Evolutionary conservation across 306 rosid genomes (phyloP), one percentile per base, ranked within the genome.

Genomic region (Prunus salicina): DNA sequence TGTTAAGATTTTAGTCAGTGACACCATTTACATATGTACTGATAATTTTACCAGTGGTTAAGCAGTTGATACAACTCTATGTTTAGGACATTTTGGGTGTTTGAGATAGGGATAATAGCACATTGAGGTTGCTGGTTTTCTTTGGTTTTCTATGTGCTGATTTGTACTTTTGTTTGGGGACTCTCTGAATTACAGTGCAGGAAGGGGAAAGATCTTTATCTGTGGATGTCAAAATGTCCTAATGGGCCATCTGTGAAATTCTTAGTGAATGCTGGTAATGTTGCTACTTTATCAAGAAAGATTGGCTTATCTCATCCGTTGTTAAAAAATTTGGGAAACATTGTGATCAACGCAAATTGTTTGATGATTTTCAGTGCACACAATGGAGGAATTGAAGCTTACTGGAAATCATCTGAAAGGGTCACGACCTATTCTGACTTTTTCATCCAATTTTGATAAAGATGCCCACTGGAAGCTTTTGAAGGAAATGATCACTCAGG

Each of bases 401-500:
- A 92, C 97, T 30, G 97, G 98, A 60, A 95, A 95, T 81, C 96
- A 92, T 81, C 83, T 96, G 16, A 83, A 86, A 68, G 90, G 96
- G 57, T 96, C 99, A 30, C 93, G 97, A 24, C 98, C 99, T 7
- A 46, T 96, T 67, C 86, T 96, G 91, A 88, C 98, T 7, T 96
- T 96, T 85, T 96, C 99, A 74, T 65, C 90, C 34, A 92, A 91
- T 82, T 96, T 96, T 84, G 97, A 91, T 76, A 89, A 83, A 53
- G 87, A 86, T 84, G 90, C 87, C 11, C 93, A 96, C 66, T 92
- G 99, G 98, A 89, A 91, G 82, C 90, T 96, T 74, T 77, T 96
- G 79, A 96, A 96, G 83, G 99, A 92, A 87, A 87, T 96, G 88
- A 78, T 96, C n/a, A 78, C 83, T 4, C 99, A 91, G 98, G 99